A percentile compares a stretch with the other conserved stretches of the same genome.
These are phyloP conservation scores for Umbelopsis vinacea DNA, from an alignment of 192 early-diverging fungal species.

Conservation along the genomic window DNA sequence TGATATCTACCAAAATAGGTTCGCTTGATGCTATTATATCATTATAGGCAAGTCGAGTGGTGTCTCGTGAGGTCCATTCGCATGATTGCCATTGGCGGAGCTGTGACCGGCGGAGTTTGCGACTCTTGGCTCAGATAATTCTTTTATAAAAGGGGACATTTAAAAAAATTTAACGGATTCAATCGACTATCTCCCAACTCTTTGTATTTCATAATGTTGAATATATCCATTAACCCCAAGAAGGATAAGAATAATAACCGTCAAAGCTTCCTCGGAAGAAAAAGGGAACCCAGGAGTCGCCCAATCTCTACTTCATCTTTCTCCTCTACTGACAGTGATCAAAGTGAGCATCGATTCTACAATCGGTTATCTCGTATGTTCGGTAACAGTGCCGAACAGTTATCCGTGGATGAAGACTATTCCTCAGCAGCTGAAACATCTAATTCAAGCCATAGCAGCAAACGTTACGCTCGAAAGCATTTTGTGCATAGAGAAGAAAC, in stretches of 20 bases:
- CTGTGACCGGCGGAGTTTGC: neutral
- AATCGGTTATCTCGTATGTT: conserved; percentile 4
- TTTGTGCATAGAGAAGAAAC: neutral
- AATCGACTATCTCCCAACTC: neutral
- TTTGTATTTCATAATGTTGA: neutral
- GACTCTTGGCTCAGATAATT: no score
- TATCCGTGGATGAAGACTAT: neutral
- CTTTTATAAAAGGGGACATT: neutral
- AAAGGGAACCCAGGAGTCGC: neutral
- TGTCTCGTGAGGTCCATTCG: conserved; percentile 11
- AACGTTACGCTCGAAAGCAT: neutral
- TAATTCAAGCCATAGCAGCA: neutral
- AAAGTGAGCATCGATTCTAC: neutral
- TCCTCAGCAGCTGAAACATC: neutral
- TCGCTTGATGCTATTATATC: neutral
- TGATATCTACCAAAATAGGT: neutral
- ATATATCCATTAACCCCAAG: neutral
- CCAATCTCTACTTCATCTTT: neutral
- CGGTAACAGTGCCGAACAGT: neutral
- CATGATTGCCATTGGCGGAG: conserved; percentile 6
- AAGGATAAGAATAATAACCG: neutral
- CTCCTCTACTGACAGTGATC: neutral
- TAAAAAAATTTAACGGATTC: neutral
- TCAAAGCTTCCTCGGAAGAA: neutral
- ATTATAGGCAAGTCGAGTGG: conserved; percentile 10